A percentile compares a stretch with the other conserved stretches of the same genome.
These are phyloP conservation scores for Zasmidium cellare DNA, from an alignment of 2,329 filamentous ascomycete genomes.

Conservation along the genomic window DNA sequence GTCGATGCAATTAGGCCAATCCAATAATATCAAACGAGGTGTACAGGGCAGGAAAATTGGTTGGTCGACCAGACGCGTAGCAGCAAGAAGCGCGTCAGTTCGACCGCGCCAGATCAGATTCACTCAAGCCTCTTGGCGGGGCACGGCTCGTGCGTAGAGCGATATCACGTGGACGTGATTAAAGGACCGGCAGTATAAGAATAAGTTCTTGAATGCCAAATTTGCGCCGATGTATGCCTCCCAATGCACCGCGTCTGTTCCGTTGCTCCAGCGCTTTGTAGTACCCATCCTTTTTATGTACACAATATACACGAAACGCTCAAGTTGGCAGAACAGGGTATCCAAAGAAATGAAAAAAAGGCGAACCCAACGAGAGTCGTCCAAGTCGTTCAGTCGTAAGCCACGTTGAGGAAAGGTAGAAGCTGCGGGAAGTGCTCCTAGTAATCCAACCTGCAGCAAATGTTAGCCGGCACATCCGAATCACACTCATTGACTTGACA, in stretches of 20 bases:
- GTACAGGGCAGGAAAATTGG: neutral
- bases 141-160: neutral
- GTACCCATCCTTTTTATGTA: neutral
- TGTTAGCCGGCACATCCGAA: too few relatives aligned
- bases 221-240: neutral
- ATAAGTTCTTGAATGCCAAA: too few relatives aligned
- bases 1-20: too few relatives aligned
- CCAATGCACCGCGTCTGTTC: neutral
- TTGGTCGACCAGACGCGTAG: neutral
- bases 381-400: neutral
- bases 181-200: too few relatives aligned
- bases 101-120: too few relatives aligned
- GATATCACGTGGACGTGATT: neutral
- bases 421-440: constrained; percentile 9
- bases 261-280: neutral
- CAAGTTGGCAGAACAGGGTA: neutral
- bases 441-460: constrained; percentile 13
- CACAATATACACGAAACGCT: neutral
- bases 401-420: neutral
- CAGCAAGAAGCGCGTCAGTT: neutral
- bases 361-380: neutral
- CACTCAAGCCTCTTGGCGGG: neutral
- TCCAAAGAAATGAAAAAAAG: neutral
- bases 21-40: too few relatives aligned
- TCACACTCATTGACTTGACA: too few relatives aligned